These are phyloP conservation scores for Ophiocordyceps camponoti-floridani DNA, from an alignment of 2,329 filamentous ascomycete species.

Conservation along the genomic window DNA sequence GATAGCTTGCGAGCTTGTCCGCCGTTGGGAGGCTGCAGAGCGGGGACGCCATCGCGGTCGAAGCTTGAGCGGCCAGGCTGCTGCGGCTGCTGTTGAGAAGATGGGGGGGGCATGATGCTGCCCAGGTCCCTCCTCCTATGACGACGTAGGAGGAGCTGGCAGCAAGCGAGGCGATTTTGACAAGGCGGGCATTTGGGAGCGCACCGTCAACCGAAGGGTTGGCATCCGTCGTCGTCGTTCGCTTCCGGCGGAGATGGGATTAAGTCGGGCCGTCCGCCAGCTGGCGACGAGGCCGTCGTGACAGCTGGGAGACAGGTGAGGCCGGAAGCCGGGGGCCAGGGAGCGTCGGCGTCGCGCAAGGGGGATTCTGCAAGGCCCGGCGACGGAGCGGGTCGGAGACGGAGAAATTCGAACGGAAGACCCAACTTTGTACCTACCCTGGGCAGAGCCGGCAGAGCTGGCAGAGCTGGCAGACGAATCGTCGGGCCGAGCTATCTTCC, in stretches of 20 bases:
- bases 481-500: too few species aligned
- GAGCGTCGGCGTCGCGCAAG: not conserved
- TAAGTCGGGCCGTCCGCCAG: too few species aligned
- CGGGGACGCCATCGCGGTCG: slow-evolving; percentile 30
- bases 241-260: too few species aligned
- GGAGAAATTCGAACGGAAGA: not conserved
- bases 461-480: not conserved
- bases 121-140: slow-evolving; percentile 10
- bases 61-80: slow-evolving; percentile 22
- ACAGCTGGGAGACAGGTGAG: not conserved
- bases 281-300: not conserved
- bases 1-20: slow-evolving; percentile 26
- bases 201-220: slow-evolving; percentile 15
- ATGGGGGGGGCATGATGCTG: slow-evolving; percentile 13
- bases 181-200: slow-evolving; percentile 20
- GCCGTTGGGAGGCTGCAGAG: slow-evolving; percentile 31
- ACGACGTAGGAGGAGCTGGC: slow-evolving; percentile 13
- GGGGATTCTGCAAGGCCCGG: not conserved
- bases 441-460: too few species aligned
- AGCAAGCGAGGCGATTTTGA: slow-evolving; percentile 14
- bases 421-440: too few species aligned
- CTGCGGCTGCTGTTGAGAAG: slow-evolving; percentile 20
- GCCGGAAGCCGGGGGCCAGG: not conserved
- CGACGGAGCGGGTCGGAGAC: not conserved
- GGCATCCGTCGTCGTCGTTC: slow-evolving; percentile 16